phyloP scores from a whole-genome alignment of 768 basidiomycete species.

The Calocera cornea region DNA sequence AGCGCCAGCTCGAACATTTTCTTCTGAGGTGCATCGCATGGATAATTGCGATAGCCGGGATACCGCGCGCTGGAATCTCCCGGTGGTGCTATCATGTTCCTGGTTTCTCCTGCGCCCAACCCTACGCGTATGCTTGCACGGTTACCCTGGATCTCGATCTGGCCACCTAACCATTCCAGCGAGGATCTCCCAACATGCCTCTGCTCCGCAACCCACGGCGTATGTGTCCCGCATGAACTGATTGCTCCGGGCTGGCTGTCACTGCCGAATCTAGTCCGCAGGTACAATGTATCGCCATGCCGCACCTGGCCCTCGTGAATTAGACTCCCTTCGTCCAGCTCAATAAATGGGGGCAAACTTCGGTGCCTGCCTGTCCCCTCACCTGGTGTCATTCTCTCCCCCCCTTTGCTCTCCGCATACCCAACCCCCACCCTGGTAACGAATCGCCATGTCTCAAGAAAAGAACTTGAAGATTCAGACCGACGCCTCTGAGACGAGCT shows the following conservation, averaged over 20 bases:
- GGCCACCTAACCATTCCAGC: background rate
- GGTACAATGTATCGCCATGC: background rate
- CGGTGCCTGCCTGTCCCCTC: background rate
- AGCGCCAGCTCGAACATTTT: background rate
- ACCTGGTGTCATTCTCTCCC: background rate
- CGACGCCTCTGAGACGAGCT: background rate
- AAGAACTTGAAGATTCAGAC: background rate
- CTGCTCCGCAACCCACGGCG: background rate
- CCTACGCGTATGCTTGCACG: background rate
- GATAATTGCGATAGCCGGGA: background rate
- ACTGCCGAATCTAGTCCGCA: background rate
- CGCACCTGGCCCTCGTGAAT: background rate
- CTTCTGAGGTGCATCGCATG: background rate
- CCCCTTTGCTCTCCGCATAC: background rate
- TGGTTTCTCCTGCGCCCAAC: background rate
- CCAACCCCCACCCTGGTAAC: background rate
- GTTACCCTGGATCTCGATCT: slow-evolving; percentile 2
- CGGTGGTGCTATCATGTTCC: background rate
- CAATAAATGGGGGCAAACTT: background rate
- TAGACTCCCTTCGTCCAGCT: background rate
- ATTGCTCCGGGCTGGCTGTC: background rate
- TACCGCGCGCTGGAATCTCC: background rate
- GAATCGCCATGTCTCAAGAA: background rate
- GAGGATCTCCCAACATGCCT: background rate
- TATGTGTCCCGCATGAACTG: background rate